These are phyloP conservation scores for Clohesyomyces aquaticus DNA, from an alignment of 495 filamentous ascomycete species.

Conservation along the genomic window DNA sequence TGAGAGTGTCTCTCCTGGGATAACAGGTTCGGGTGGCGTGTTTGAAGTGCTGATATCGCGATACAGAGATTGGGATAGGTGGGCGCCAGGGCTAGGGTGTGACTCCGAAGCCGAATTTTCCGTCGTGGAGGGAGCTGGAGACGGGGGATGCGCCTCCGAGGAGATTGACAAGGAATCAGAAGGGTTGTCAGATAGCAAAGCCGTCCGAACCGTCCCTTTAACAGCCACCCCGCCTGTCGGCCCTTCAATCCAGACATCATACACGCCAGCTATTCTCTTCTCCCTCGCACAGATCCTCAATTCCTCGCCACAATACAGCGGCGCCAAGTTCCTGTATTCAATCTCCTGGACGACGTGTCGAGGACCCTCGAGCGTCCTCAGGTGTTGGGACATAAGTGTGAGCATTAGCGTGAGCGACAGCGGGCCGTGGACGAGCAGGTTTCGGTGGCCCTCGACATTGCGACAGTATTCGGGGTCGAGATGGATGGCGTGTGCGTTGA, in stretches of 20 bases:
- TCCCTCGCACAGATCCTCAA: constrained; percentile 46
- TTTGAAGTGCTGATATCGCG: too few species aligned
- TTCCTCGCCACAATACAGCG: constrained; percentile 71
- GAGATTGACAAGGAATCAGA: too few species aligned
- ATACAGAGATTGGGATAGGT: too few species aligned
- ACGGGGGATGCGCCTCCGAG: too few species aligned
- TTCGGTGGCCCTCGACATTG: constrained; percentile 70
- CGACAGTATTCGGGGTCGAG: constrained; percentile 73
- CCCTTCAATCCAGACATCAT: constrained; percentile 45
- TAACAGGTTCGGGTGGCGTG: too few species aligned
- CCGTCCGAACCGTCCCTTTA: constrained; percentile 42
- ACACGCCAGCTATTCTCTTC: constrained; percentile 17
- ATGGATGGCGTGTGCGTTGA: constrained; percentile 86
- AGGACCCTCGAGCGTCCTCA: constrained; percentile 43
- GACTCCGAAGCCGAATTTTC: too few species aligned
- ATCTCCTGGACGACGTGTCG: constrained; percentile 54
- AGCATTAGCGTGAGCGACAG: constrained; percentile 77
- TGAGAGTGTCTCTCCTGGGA: too few species aligned
- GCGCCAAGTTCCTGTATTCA: constrained; percentile 80
- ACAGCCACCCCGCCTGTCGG: constrained; percentile 45
- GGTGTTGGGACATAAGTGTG: constrained; percentile 58
- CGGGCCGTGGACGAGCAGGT: constrained; percentile 83
- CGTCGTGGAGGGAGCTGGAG: too few species aligned
- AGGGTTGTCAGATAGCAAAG: not conserved
- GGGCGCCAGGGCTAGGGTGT: too few species aligned